phyloP scores from a whole-genome alignment of 768 basidiomycete genomes.

The Pisolithus tinctorius region DNA sequence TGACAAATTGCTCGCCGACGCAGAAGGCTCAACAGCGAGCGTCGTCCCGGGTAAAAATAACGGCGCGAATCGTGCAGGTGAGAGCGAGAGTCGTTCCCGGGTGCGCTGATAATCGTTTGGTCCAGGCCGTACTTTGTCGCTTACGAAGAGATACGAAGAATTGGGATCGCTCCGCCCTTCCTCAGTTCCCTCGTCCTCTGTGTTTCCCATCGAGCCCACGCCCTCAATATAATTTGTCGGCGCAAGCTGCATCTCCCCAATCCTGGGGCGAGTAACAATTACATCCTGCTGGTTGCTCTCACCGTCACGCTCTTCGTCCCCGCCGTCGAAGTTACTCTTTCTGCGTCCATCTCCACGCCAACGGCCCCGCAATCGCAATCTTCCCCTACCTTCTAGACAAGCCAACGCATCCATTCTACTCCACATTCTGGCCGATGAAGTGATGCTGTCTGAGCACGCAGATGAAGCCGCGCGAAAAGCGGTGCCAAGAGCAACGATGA shows the following conservation, averaged over 20 bases:
- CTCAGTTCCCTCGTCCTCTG: slow-evolving; percentile 26
- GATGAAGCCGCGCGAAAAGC: too few relatives aligned
- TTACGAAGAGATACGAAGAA: slow-evolving; percentile 9
- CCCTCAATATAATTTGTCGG: slow-evolving; percentile 17
- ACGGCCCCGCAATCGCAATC: too few relatives aligned
- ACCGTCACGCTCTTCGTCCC: slow-evolving; percentile 34
- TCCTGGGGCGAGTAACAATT: neutral
- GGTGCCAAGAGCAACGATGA: too few relatives aligned
- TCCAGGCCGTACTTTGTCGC: slow-evolving; percentile 2
- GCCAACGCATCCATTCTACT: too few relatives aligned
- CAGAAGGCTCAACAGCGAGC: too few relatives aligned
- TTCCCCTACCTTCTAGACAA: too few relatives aligned
- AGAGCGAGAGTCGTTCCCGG: neutral
- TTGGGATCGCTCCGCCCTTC: slow-evolving; percentile 12
- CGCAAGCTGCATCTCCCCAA: neutral
- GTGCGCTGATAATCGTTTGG: neutral
- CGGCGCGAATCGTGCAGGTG: neutral
- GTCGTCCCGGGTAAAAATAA: neutral
- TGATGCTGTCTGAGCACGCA: too few relatives aligned
- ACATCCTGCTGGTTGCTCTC: slow-evolving; percentile 1
- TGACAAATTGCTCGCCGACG: too few relatives aligned
- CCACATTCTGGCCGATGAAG: too few relatives aligned
- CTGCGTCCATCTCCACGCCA: neutral
- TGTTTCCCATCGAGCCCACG: slow-evolving; percentile 19
- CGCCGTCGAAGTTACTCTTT: slow-evolving; percentile 56